Percentiles rank a stretch among this genome's conserved stretches.
phyloP scores from a whole-genome alignment of 371 early-diverging fungal species.

The Mucor circinelloides region DNA sequence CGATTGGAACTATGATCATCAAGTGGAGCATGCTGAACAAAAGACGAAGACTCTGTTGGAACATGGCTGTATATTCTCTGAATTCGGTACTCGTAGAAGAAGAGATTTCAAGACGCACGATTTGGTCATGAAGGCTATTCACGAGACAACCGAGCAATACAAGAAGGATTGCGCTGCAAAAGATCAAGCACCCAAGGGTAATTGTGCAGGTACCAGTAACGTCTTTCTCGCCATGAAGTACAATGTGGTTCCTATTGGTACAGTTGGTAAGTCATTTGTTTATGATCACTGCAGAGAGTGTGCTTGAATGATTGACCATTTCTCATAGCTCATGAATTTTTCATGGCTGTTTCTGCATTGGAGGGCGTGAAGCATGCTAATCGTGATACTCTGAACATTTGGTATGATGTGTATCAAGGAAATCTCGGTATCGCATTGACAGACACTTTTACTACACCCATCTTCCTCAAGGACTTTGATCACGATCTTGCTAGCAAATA shows the following conservation, averaged over 20 bases:
- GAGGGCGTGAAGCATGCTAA: conserved; percentile 67
- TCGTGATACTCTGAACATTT: conserved; percentile 57
- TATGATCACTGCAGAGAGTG: not conserved
- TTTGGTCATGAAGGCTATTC: conserved; percentile 57
- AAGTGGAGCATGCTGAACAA: conserved; percentile 51
- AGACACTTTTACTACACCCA: conserved; percentile 73
- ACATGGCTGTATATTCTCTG: conserved; percentile 71
- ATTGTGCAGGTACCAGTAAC: conserved; percentile 72
- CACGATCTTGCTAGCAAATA: conserved; percentile 54
- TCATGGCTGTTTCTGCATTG: conserved; percentile 77
- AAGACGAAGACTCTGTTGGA: conserved; percentile 58
- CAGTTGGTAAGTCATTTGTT: conserved; percentile 56
- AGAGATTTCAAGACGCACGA: conserved; percentile 73
- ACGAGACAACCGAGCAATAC: conserved; percentile 25
- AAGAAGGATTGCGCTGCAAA: conserved; percentile 16
- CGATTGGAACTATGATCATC: conserved; percentile 72
- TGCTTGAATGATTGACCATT: not conserved
- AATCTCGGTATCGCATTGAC: conserved; percentile 71
- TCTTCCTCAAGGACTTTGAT: conserved; percentile 68
- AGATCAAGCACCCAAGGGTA: conserved; percentile 35
- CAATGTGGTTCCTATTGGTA: conserved; percentile 66
- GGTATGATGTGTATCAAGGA: conserved; percentile 64
- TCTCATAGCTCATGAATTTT: conserved; percentile 70
- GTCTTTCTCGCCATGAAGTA: conserved; percentile 72
- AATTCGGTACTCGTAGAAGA: conserved; percentile 80